phyloP scores from a whole-genome alignment of 768 basidiomycete species.

The Suillus brevipes region DNA sequence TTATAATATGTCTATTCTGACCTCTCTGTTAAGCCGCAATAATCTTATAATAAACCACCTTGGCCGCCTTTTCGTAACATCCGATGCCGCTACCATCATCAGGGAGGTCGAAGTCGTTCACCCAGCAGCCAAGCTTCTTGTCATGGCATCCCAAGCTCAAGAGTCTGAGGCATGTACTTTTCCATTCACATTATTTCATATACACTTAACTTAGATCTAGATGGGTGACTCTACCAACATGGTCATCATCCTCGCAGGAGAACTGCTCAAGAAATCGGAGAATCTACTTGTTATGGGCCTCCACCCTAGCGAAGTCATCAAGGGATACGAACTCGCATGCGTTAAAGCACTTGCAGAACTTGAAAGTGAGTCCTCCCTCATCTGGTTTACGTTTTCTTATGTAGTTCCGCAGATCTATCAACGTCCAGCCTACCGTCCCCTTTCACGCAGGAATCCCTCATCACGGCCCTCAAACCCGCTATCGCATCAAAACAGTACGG shows the following conservation, averaged over 20 bases:
- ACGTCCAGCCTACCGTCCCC: slow-evolving; percentile 70
- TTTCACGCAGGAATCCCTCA: slow-evolving; percentile 65
- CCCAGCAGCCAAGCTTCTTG: slow-evolving; percentile 97
- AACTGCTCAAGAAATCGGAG: slow-evolving; percentile 92
- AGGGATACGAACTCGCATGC: slow-evolving; percentile 92
- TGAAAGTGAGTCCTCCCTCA: slow-evolving; percentile 64
- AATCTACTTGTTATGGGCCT: slow-evolving; percentile 93
- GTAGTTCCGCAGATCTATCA: slow-evolving; percentile 56
- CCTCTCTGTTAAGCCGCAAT: slow-evolving; percentile 69
- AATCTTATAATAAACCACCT: slow-evolving; percentile 98
- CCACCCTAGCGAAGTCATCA: slow-evolving; percentile 93
- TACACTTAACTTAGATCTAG: slow-evolving; percentile 39
- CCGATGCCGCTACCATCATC: slow-evolving; percentile 98
- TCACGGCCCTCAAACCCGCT: slow-evolving; percentile 80
- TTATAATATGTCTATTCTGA: slow-evolving; percentile 1
- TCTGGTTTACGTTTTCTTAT: slow-evolving; percentile 12
- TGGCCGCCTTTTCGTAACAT: slow-evolving; percentile 93
- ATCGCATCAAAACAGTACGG: slow-evolving; percentile 99
- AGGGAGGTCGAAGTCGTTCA: slow-evolving; percentile 98
- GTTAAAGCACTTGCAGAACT: slow-evolving; percentile 83
- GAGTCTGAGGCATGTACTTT: slow-evolving; percentile 74
- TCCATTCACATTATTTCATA: slow-evolving; percentile 3
- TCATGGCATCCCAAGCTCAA: slow-evolving; percentile 97
- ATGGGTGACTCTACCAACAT: slow-evolving; percentile 98
- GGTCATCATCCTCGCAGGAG: slow-evolving; percentile 93